phyloP scores from a whole-genome alignment of 2,329 filamentous ascomycete genomes.

The Talaromyces sp. region DNA sequence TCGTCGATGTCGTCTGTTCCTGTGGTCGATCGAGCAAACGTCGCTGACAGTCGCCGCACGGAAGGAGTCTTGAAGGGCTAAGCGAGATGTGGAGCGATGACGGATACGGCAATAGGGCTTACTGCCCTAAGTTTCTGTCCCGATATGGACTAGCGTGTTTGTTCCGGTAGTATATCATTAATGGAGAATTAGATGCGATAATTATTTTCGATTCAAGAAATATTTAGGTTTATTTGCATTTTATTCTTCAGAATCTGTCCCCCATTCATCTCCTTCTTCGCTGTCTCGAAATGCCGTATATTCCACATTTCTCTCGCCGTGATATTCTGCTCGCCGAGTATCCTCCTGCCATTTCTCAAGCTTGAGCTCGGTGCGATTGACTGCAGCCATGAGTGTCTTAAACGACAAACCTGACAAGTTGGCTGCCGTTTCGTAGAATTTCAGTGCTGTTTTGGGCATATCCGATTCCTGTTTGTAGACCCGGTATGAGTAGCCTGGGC shows the following conservation, averaged over 20 bases:
- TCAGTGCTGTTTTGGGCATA: constrained; percentile 40
- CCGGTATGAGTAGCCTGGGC: constrained; percentile 49
- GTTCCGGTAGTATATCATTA: too few species aligned
- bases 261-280: constrained; percentile 5
- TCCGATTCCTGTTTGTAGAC: constrained; percentile 46
- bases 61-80: constrained; percentile 24
- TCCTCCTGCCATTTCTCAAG: constrained; percentile 37
- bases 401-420: constrained; percentile 48
- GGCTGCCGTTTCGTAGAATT: constrained; percentile 51
- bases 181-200: too few species aligned
- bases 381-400: constrained; percentile 46
- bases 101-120: constrained; percentile 23
- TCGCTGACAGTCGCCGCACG: constrained; percentile 15
- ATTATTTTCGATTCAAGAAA: not conserved
- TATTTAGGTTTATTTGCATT: not conserved
- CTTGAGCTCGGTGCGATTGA: constrained; percentile 46
- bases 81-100: constrained; percentile 32
- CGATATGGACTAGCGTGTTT: not conserved
- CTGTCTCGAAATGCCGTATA: constrained; percentile 10
- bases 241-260: not conserved
- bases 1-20: constrained; percentile 33
- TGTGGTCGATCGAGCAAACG: constrained; percentile 27
- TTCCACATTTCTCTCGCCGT: constrained; percentile 12
- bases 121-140: constrained; percentile 33
- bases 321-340: constrained; percentile 27